phyloP scores from a whole-genome alignment of 83 land plant species.

The Picea mariana region DNA sequence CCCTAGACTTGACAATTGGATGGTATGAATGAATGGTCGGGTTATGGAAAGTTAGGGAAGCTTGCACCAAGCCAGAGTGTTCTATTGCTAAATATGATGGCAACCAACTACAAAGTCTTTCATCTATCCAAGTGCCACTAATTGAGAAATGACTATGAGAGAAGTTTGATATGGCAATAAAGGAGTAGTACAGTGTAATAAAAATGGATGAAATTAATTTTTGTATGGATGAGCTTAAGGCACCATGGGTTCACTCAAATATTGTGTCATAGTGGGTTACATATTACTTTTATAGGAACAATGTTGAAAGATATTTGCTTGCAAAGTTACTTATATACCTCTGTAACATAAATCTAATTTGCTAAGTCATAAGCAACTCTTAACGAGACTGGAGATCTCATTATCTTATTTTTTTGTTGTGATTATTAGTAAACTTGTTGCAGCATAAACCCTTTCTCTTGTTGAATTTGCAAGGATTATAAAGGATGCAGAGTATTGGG shows the following conservation, averaged over 20 bases:
- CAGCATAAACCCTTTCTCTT: slow-evolving; percentile 49
- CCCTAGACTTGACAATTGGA: slow-evolving; percentile 68
- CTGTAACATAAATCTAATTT: slow-evolving; percentile 29
- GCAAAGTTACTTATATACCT: slow-evolving; percentile 65
- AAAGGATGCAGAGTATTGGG: slow-evolving; percentile 31
- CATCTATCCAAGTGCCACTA: background rate
- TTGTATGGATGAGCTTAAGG: slow-evolving; percentile 80
- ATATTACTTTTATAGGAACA: slow-evolving; percentile 81
- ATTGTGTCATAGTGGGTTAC: slow-evolving; percentile 76
- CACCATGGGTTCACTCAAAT: slow-evolving; percentile 64
- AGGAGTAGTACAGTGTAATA: slow-evolving; percentile 74
- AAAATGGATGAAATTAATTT: slow-evolving; percentile 70
- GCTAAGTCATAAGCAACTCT: slow-evolving; percentile 53
- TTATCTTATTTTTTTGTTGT: slow-evolving; percentile 63
- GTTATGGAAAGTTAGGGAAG: slow-evolving; percentile 60
- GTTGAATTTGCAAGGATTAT: slow-evolving; percentile 44
- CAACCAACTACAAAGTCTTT: slow-evolving; percentile 15
- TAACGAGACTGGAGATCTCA: slow-evolving; percentile 71
- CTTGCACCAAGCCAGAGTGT: slow-evolving; percentile 46
- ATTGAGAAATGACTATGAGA: slow-evolving; percentile 44
- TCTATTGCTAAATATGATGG: slow-evolving; percentile 30
- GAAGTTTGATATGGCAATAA: slow-evolving; percentile 47
- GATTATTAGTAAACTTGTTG: slow-evolving; percentile 53
- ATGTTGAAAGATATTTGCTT: slow-evolving; percentile 68
- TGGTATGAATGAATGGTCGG: slow-evolving; percentile 22